Conservation (phyloP, 768 basidiomycete species). For the Brasilioporus rufonigricans region DNA sequence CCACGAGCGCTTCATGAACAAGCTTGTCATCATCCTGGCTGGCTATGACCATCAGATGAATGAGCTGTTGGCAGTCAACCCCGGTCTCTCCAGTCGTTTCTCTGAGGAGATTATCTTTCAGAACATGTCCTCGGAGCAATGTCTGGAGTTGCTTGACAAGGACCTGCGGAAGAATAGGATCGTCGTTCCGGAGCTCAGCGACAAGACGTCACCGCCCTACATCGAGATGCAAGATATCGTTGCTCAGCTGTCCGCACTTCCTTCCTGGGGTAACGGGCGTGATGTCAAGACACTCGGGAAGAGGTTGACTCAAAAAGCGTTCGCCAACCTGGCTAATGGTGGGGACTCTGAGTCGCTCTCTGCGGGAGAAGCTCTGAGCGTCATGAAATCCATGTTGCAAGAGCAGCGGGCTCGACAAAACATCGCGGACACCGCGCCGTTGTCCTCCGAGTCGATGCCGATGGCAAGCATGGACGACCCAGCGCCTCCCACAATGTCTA, state of each 20-base stretch:
- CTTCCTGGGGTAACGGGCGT: constrained; percentile 69
- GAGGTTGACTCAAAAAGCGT: constrained; percentile 43
- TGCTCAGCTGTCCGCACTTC: constrained; percentile 41
- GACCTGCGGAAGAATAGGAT: constrained; percentile 47
- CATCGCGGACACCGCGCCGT: not conserved
- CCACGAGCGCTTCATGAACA: constrained; percentile 52
- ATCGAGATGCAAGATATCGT: constrained; percentile 40
- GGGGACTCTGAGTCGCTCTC: constrained; percentile 25
- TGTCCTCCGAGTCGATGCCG: constrained; percentile 10
- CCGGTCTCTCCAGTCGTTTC: constrained; percentile 69
- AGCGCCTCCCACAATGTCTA: constrained; percentile 20
- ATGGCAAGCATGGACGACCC: constrained; percentile 21
- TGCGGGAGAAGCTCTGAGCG: constrained; percentile 28
- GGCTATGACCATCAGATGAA: constrained; percentile 74
- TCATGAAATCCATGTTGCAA: constrained; percentile 22
- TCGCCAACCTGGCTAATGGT: constrained; percentile 24
- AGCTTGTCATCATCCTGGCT: constrained; percentile 67
- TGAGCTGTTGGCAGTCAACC: constrained; percentile 53
- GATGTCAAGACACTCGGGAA: constrained; percentile 58
- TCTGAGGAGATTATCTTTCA: constrained; percentile 57
- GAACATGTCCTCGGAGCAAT: constrained; percentile 51
- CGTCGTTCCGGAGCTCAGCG: constrained; percentile 33
- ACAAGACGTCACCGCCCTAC: constrained; percentile 2
- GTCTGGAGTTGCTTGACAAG: constrained; percentile 49
- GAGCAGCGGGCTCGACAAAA: constrained; percentile 23